Percentiles rank a stretch among this genome's conserved stretches.
Conservation (phyloP, 192 early-diverging fungal species). For the Lobulomyces angularis region DNA sequence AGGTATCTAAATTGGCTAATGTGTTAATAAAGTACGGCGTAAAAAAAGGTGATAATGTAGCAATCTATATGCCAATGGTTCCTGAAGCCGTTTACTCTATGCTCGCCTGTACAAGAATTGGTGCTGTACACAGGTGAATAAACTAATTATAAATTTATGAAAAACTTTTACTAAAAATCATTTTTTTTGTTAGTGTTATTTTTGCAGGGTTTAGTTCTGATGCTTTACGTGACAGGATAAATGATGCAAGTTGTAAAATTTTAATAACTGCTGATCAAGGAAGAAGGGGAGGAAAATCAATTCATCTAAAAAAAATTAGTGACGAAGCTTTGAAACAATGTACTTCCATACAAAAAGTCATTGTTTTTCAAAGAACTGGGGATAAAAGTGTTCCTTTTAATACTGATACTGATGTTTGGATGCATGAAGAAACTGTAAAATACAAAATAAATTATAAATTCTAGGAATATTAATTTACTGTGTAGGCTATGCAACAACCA, state of each 20-base stretch:
- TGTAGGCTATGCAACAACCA: slow-evolving; percentile 54
- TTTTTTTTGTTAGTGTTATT: slow-evolving; percentile 49
- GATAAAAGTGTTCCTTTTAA: slow-evolving; percentile 60
- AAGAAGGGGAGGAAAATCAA: slow-evolving; percentile 75
- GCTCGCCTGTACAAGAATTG: slow-evolving; percentile 89
- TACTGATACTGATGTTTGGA: slow-evolving; percentile 77
- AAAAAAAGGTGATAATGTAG: slow-evolving; percentile 84
- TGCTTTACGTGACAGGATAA: slow-evolving; percentile 82
- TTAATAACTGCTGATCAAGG: slow-evolving; percentile 93
- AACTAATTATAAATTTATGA: background rate
- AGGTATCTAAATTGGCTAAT: slow-evolving; percentile 79
- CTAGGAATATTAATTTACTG: no score
- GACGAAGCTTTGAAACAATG: slow-evolving; percentile 75
- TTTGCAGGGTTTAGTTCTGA: slow-evolving; percentile 95
- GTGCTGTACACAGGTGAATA: slow-evolving; percentile 62
- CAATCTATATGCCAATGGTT: slow-evolving; percentile 96
- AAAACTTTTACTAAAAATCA: slow-evolving; percentile 1
- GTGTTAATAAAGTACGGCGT: slow-evolving; percentile 70
- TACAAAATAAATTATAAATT: no score
- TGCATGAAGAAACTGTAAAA: slow-evolving; percentile 67
- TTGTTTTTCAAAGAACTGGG: slow-evolving; percentile 87
- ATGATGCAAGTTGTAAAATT: slow-evolving; percentile 65
- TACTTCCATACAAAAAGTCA: slow-evolving; percentile 60
- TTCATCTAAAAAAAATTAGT: slow-evolving; percentile 83
- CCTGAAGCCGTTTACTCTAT: slow-evolving; percentile 87